A percentile compares a stretch with the other conserved stretches of the same genome.
phyloP scores from a whole-genome alignment of 192 early-diverging fungal species.

The Phycomyces nitens region DNA sequence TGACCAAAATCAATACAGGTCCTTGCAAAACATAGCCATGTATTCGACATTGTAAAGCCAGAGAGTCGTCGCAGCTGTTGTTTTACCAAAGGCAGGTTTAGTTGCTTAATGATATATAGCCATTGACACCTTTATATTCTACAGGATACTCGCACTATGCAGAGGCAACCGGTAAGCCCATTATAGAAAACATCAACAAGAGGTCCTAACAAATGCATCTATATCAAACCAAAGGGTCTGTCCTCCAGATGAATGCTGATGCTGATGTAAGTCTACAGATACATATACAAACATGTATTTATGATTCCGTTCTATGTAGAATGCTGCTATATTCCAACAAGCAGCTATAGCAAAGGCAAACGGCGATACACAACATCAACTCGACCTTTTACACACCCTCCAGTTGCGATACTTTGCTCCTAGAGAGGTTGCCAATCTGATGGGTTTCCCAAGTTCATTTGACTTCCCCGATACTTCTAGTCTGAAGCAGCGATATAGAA shows the following conservation, averaged over 20 bases:
- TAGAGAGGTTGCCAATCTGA: slow-evolving; percentile 67
- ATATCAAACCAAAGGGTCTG: slow-evolving; percentile 28
- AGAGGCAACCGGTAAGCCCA: slow-evolving; percentile 42
- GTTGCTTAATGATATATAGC: no score
- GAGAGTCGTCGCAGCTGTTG: slow-evolving; percentile 64
- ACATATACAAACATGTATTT: neutral
- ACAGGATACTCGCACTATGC: slow-evolving; percentile 67
- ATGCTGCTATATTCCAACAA: slow-evolving; percentile 32
- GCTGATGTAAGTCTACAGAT: slow-evolving; percentile 40
- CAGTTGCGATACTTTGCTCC: slow-evolving; percentile 54
- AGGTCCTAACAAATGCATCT: neutral
- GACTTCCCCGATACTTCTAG: slow-evolving; percentile 66
- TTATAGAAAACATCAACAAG: neutral
- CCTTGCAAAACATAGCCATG: slow-evolving; percentile 45
- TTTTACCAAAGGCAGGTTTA: slow-evolving; percentile 66
- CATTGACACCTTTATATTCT: no score
- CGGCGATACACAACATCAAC: slow-evolving; percentile 28
- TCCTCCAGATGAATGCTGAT: slow-evolving; percentile 47
- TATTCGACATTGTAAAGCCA: slow-evolving; percentile 69
- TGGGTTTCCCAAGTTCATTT: slow-evolving; percentile 77
- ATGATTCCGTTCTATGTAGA: slow-evolving; percentile 15
- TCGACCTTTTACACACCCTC: slow-evolving; percentile 35
- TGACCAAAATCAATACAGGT: slow-evolving; percentile 19
- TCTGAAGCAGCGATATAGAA: slow-evolving; percentile 73
- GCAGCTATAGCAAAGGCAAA: slow-evolving; percentile 21